Evolutionary conservation across 495 filamentous ascomycete species (phyloP), one percentile per base, ranked within the genome.

Genomic region (Tuber microsphaerosporum): DNA sequence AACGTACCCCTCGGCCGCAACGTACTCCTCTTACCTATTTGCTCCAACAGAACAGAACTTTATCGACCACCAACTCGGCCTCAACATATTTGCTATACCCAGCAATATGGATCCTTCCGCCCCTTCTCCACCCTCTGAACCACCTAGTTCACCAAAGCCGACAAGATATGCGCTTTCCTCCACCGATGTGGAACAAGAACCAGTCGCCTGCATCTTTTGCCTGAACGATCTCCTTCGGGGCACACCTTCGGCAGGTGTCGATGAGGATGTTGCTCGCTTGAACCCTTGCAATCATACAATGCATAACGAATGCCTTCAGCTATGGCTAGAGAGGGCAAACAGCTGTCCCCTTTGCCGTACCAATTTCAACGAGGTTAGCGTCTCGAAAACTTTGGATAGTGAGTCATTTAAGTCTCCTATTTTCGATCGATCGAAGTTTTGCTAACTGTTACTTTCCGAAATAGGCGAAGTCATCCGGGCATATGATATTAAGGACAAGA

Each of bases 301-400:
- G 77, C 95, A 99, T 83, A 90, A 99, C 84, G 89, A 91, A 71
- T 99, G 95, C 82, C 85, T 99, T 75, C 90, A 91, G 80, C 92
- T 93, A 75, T 99, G 95, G 95, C 92, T 92, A 44, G 93, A 95
- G 85, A 90, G 94, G 82, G 94, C 96, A 74, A 99, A 98, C 84
- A 97, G 93, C 83, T 99, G 95, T 83, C 95, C 95, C 20, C 96
- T 98, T 84, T 99, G 95, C 84, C 92, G 95, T 74, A 91, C 91
- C 81, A 91, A 86, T 80, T 98, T 98, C 85, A 93, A 97, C 84
- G 83, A 90, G 80, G 96, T 98, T 73, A 90, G 94, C 82, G 90
- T 97, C 73, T 92, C 89, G 80, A 89, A 91, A 75, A 88, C 86
- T 74, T 83, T 92, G 82, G 91, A 91, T 87, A 93, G 93, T 96